phyloP scores from a whole-genome alignment of 1,284 basidiomycete species.

The Cystobasidium slooffiae region DNA sequence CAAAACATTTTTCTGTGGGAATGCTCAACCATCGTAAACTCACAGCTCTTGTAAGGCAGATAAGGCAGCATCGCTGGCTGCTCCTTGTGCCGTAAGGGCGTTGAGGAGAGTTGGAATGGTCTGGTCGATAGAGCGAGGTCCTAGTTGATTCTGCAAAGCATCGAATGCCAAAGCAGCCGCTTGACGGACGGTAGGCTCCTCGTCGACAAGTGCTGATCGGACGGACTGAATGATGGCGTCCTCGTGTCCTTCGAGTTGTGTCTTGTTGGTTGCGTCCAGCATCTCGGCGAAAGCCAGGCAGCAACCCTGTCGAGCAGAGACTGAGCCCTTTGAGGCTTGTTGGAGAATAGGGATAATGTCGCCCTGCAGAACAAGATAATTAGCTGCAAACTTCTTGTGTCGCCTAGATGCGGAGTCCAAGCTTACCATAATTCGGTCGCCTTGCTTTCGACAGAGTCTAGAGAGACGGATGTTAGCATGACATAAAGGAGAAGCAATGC shows the following conservation, averaged over 20 bases:
- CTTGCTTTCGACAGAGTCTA: conserved; percentile 92
- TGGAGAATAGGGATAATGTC: conserved; percentile 62
- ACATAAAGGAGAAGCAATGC: neutral
- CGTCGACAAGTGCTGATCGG: conserved; percentile 82
- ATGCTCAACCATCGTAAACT: conserved; percentile 4
- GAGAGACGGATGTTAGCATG: neutral
- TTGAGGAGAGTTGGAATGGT: conserved; percentile 94
- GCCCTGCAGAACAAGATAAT: conserved; percentile 54
- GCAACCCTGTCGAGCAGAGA: conserved; percentile 80
- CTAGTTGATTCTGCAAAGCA: conserved; percentile 84
- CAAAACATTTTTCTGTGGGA: conserved; percentile 17
- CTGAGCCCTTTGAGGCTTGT: conserved; percentile 47
- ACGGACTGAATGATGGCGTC: conserved; percentile 86
- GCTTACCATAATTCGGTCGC: conserved; percentile 77
- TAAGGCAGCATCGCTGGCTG: conserved; percentile 90
- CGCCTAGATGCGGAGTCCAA: neutral
- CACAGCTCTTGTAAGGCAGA: conserved; percentile 81
- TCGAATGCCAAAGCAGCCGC: conserved; percentile 96
- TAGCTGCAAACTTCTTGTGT: neutral
- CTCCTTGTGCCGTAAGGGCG: conserved; percentile 86
- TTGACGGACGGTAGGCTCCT: conserved; percentile 80
- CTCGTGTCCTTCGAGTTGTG: conserved; percentile 87
- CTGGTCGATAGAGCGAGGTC: conserved; percentile 89
- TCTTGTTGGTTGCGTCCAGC: conserved; percentile 83
- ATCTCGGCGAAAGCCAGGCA: conserved; percentile 86